Evolutionary conservation across 2,329 filamentous ascomycete species (phyloP), one percentile per base, ranked within the genome.

Genomic region (Talaromyces sp.): DNA sequence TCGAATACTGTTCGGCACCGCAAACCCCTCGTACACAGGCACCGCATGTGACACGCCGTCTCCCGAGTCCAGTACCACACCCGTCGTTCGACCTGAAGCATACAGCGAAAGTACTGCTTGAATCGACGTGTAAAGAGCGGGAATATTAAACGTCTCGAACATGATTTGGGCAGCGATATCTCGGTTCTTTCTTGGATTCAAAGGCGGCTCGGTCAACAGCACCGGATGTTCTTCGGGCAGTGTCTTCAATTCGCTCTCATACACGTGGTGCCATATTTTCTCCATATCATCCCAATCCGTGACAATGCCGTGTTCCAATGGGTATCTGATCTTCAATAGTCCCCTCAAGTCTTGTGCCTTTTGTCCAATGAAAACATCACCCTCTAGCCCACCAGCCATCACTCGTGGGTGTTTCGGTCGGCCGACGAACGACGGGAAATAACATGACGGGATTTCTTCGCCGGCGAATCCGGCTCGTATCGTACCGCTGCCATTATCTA

Each of bases 181-280:
- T 75, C 95, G 92, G 81, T 99, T 98, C 78, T 90, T 90, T 78
- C 93, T 89, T 39, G 95, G 95, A 79, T 99, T 99, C 70, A 99
- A 84, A 47, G 95, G 95, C 59, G 95, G 92, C 80, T 99, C 95
- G 67, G 95, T 99, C 73, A 99, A 85, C 61, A 99, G 88, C 67
- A 99, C 94, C 52, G 95, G 95, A 79, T 99, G 95, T 89, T 99
- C 95, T 85, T 99, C 95, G 79, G 93, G 97, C 75, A 97, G 84
- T 59, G 94, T 97, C 83, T 97, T 98, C 73, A 99, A 79, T 69
- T 96, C 95, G 75, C 97, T 94, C 65, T 91, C 91, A 77, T 98
- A 99, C 62, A 99, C 93, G 75, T 96, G 95, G 73, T 96, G 91
- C 95, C 95, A 99, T 60, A 68, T 68, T 41, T 68, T 68, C 47